These are phyloP conservation scores for Naegleria fowleri DNA, from an alignment of 208 protist species.

Conservation along the genomic window DNA sequence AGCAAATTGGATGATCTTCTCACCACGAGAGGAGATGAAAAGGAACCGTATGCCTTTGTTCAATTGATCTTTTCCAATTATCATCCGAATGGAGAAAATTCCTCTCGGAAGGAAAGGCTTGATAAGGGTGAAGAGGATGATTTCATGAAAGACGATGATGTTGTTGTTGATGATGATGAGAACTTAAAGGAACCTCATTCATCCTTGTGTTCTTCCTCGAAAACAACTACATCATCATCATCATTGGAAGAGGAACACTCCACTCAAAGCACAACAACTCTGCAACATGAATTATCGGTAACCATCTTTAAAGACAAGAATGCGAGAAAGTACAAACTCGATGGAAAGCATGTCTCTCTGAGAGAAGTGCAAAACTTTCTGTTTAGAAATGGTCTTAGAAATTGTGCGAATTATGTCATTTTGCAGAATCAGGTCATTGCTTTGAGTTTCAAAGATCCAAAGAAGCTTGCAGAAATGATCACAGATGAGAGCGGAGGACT, in stretches of 20 bases:
- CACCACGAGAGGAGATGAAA: background rate
- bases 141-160: too few relatives aligned
- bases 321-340: background rate
- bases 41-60: background rate
- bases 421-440: background rate
- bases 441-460: background rate
- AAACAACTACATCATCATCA: too few relatives aligned
- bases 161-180: background rate
- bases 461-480: background rate
- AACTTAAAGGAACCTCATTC: background rate
- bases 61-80: background rate
- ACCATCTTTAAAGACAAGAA: background rate
- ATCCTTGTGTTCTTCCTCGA: too few relatives aligned
- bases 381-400: background rate
- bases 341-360: background rate
- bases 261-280: too few relatives aligned
- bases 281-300: background rate
- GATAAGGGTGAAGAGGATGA: too few relatives aligned
- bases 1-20: background rate
- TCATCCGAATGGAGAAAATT: too few relatives aligned
- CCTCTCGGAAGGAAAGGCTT: too few relatives aligned
- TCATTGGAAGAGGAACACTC: too few relatives aligned
- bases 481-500: background rate
- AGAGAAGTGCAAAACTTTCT: background rate
- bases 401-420: background rate